Base-by-base conservation (phyloP, 2,329 filamentous ascomycete genomes). In the Aspergillaceae sp. region DNA sequence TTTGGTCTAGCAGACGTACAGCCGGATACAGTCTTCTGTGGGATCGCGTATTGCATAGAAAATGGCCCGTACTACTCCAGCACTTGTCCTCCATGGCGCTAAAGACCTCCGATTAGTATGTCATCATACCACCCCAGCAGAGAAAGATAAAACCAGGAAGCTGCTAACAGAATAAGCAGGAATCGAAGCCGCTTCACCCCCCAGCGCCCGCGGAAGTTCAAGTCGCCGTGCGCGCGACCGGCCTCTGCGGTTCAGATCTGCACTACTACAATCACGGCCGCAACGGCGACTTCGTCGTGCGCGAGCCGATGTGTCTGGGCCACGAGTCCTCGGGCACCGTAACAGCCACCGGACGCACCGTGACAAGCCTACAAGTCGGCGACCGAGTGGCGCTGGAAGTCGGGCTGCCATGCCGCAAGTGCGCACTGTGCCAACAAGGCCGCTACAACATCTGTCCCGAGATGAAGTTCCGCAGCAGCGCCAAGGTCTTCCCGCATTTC, bases 321-420 rank as follows among this genome's bases (percentile, higher is more conserved):
- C 83, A 86, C 63, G 83, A 86, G 63, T 90, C 88, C 9, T 78
- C 87, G 6, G 90, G 89, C 48, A 84, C 86, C 29, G 76, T 97
- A 36, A 80, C 88, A 45, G 77, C 79, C 40, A 74, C 87, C 36
- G 89, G 88, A 19, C 63, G 76, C 1, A 72, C 71, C 8, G 84
- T 88, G 4, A 80, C 52, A 35, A 69, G 67, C 30, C 78, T 94
- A 51, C 71, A 78, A 55, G 62, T 76, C 7, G 90, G 90, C 48
- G 90, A 96, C 70, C 83, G 86, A 57, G 84, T 96, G 19, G 89
- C 91, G n/a, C 74, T 97, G 37, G 91, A 97, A 74, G 91, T 94
- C 9, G 91, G 91, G 43, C 78, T 87, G 44, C 87, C 89, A 1
- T 97, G 91, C 72, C 82, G 86, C 35, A 59, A 64, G 36, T 83